phyloP scores from a whole-genome alignment of 352 stramenopile genomes.

The Pythium graminicola region DNA sequence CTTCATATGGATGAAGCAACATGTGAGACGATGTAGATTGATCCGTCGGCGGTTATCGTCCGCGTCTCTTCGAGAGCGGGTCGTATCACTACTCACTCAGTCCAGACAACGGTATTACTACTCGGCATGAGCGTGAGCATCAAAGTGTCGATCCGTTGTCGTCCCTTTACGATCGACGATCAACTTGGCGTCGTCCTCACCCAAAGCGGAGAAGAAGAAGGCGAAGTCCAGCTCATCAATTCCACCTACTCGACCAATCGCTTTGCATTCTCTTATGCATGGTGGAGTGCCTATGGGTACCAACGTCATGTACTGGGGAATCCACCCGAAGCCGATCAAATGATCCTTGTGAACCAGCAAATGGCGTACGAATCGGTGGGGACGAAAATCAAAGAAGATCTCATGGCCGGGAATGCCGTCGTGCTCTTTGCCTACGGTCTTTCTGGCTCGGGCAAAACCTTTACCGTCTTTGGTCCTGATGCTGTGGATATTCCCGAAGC shows the following conservation, averaged over 20 bases:
- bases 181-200: conserved; percentile 89
- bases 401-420: conserved; percentile 88
- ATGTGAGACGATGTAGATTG: too few species aligned
- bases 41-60: not conserved
- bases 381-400: conserved; percentile 89
- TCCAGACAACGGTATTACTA: too few species aligned
- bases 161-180: conserved; percentile 87
- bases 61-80: not conserved
- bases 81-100: not conserved
- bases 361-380: conserved; percentile 86
- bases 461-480: conserved; percentile 92
- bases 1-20: too few species aligned
- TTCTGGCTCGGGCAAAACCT: conserved; percentile 90
- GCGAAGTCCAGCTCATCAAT: conserved; percentile 91
- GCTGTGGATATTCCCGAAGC: conserved; percentile 90
- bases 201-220: conserved; percentile 88
- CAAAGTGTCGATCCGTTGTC: conserved; percentile 84
- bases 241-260: conserved; percentile 90
- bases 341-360: conserved; percentile 88
- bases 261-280: conserved; percentile 91
- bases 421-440: conserved; percentile 93
- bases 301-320: conserved; percentile 79
- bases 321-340: conserved; percentile 55
- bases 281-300: conserved; percentile 93
- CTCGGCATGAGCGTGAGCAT: conserved; percentile 82